Base-by-base conservation (phyloP, 495 filamentous ascomycete genomes). In the Trichoderma virens region DNA sequence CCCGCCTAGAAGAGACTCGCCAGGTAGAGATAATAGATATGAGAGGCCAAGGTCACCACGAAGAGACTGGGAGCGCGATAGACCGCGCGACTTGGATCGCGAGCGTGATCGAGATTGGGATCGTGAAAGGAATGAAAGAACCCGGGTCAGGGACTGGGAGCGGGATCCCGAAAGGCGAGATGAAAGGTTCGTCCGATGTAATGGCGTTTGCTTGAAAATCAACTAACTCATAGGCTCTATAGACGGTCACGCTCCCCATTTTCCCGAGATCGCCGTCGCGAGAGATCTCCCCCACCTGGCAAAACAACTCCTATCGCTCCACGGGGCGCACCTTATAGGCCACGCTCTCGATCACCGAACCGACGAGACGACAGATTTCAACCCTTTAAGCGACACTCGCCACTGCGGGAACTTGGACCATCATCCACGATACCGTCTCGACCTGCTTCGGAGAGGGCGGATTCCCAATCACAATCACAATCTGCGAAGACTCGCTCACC, bases 191-290 rank as follows among this genome's bases (percentile, higher is more conserved):
- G 47, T 64, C 16, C 16, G n/a, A 68, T 59, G 38, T 41, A 25
- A 45, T 47, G 5, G n/a, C 4, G 20, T 11, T 54, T 11, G 20
- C 16, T 16, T 31, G 11, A 28, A 30, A 6, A 20, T 5, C 61
- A 20, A 6, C 51, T 30, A 16, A 30, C 51, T 27, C 27, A 30
- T 7, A 18, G 25, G 2, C 34, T 45, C 13, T 27, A 56, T 25
- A 56, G 51, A 28, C 72, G 79, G 68, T 81, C 79, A n/a, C 76
- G 79, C 38, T 80, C 79, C 28, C 79, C 79, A 0, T 74, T 73
- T 60, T 72, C 78, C 20, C 73, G 78, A 70, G 79, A 81, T 51
- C 68, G 73, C 59, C 66, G 65, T n/a, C 65, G 73, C 7, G 75
- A 77, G 6, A 72, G 78, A 32, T 71, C 76, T 2, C 77, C 78